These are phyloP conservation scores for Circinella minor DNA, from an alignment of 371 early-diverging fungal species.

Conservation along the genomic window DNA sequence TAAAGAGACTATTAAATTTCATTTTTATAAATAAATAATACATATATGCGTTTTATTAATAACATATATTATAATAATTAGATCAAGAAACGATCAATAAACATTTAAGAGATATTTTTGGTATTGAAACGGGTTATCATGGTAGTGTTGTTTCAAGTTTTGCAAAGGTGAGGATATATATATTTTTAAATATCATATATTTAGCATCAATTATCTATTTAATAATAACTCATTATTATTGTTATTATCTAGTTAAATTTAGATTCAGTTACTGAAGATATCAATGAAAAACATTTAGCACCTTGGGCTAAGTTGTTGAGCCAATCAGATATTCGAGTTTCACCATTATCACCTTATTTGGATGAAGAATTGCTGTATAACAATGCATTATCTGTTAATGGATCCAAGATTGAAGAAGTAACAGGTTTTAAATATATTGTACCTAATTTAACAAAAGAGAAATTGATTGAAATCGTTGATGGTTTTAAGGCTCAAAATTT, in stretches of 20 bases:
- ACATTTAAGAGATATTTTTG: conserved; percentile 74
- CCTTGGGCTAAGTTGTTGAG: conserved; percentile 74
- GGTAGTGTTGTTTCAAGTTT: conserved; percentile 79
- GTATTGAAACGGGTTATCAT: conserved; percentile 84
- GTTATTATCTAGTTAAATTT: conserved; percentile 63
- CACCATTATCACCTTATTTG: conserved; percentile 93
- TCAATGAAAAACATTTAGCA: conserved; percentile 89
- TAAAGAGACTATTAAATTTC: conserved; percentile 17
- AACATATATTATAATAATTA: conserved; percentile 22
- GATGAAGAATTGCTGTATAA: conserved; percentile 89
- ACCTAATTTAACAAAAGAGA: conserved; percentile 69
- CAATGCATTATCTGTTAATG: conserved; percentile 79
- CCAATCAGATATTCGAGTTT: conserved; percentile 67
- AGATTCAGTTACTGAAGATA: conserved; percentile 84
- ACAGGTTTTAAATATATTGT: conserved; percentile 75
- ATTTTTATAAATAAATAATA: neutral
- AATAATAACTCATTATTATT: too few relatives aligned
- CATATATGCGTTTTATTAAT: neutral
- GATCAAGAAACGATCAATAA: conserved; percentile 84
- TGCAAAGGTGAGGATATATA: conserved; percentile 65
- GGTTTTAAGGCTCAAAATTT: conserved; percentile 62
- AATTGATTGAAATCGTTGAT: conserved; percentile 71
- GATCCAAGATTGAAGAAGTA: conserved; percentile 71
- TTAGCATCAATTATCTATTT: neutral
- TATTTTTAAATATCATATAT: neutral